Base-by-base conservation (phyloP, 2,329 filamentous ascomycete genomes). In the Calonectria hawksworthii region DNA sequence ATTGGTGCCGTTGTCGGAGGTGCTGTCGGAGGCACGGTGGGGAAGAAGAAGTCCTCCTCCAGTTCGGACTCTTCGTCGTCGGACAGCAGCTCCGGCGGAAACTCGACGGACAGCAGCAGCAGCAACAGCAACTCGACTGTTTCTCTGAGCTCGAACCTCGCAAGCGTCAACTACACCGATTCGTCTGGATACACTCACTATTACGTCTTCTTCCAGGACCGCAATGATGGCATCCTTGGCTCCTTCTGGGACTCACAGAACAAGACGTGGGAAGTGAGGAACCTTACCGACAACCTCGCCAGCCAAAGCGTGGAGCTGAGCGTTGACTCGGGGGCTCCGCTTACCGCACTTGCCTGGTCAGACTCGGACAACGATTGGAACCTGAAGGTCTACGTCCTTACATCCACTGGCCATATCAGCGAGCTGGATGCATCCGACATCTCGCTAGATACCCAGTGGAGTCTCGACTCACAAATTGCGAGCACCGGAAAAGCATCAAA, bases 101-200 rank as follows among this genome's bases (percentile, higher is more conserved):
- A 23, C 44, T 28, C 56, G 23, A 41, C 34, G 26, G 36, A 28
- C 11, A 21, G 13, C 23, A 28, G 23, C 26, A 10, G 23, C 56
- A 41, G 38, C 23, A 41, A 41, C 23, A 30, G 38, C 23, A 32
- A 32, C 8, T 21, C 56, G 56, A 14, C 56, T 3, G 16, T 63
- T 30, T 41, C 56, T 21, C 23, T 13, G 7, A 63, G 34, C 34
- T 63, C 56, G 14, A 63, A 41, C 23, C 56, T 63, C 28, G 56
- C 56, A 44, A 63, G 56, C 9, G 56, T 63, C 56, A 63, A 63
- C 56, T 63, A 63, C 8, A 63, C 56, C 23, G 56, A 63, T 21
- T 41, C 56, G 10, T 63, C 56, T 13, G 56, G 56, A 14, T 23
- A 63, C 34, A n/a, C 16, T n/a, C 56, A 63, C 8, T 63, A 63